These are phyloP conservation scores for Tricholomella constricta DNA, from an alignment of 768 basidiomycete species.

Conservation along the genomic window DNA sequence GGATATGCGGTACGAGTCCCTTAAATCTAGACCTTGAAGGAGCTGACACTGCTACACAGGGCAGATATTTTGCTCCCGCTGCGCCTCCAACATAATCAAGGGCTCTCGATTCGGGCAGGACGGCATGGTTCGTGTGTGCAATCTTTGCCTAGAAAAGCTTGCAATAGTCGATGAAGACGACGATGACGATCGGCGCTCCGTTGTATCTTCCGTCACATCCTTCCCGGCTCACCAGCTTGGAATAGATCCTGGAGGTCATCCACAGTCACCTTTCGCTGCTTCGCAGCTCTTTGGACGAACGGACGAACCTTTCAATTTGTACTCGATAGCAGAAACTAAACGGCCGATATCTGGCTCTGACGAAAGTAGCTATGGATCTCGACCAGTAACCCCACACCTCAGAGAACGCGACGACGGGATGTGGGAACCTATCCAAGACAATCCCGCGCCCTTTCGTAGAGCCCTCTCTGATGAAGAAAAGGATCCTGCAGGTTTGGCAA, in stretches of 20 bases:
- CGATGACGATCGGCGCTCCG: slow-evolving; percentile 84
- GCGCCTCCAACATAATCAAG: slow-evolving; percentile 96
- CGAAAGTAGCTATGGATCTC: slow-evolving; percentile 51
- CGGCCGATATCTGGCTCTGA: slow-evolving; percentile 56
- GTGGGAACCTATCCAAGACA: slow-evolving; percentile 54
- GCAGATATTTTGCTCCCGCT: slow-evolving; percentile 96
- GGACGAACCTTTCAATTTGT: slow-evolving; percentile 79
- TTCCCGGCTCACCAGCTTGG: slow-evolving; percentile 82
- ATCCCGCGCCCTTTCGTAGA: slow-evolving; percentile 75
- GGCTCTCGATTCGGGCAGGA: slow-evolving; percentile 91
- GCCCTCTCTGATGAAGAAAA: slow-evolving; percentile 78
- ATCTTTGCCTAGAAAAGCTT: slow-evolving; percentile 90
- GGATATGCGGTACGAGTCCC: slow-evolving; percentile 79
- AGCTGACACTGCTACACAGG: slow-evolving; percentile 43
- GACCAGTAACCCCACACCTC: slow-evolving; percentile 50
- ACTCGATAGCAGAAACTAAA: slow-evolving; percentile 80
- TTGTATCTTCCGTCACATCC: slow-evolving; percentile 69
- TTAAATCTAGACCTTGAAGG: background rate
- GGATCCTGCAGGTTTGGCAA: slow-evolving; percentile 46
- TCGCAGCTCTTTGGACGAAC: slow-evolving; percentile 80
- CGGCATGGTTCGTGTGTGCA: slow-evolving; percentile 95
- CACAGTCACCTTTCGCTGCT: slow-evolving; percentile 87
- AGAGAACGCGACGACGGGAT: slow-evolving; percentile 42
- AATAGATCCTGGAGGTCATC: slow-evolving; percentile 47
- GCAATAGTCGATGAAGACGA: slow-evolving; percentile 87